Evolutionary conservation across 202 grass and related monocot genomes (phyloP).

Genomic region (Brachypodium distachyon): DNA sequence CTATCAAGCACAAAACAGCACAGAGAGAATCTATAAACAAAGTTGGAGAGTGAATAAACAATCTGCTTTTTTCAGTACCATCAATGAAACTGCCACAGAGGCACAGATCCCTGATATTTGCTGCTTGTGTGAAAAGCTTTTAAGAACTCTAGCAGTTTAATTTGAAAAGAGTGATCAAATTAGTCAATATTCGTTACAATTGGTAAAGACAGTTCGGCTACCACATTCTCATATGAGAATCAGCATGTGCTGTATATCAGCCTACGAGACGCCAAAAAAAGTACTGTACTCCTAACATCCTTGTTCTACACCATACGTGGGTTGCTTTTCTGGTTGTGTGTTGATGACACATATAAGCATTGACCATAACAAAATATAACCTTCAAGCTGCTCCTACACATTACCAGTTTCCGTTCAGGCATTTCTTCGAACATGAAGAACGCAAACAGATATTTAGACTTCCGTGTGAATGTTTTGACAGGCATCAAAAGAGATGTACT

Average conservation of each 20-base stretch:
- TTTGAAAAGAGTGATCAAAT: background rate
- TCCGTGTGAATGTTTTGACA: background rate
- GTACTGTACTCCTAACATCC: no score
- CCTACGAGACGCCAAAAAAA: background rate
- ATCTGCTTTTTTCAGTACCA: background rate
- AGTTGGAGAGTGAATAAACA: background rate
- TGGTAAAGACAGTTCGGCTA: background rate
- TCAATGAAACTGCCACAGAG: background rate
- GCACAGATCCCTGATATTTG: background rate
- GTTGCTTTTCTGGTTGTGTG: background rate
- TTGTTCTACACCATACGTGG: background rate
- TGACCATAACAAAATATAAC: background rate
- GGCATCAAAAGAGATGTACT: background rate
- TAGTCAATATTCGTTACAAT: background rate
- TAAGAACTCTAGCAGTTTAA: background rate
- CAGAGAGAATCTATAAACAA: background rate
- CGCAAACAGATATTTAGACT: background rate
- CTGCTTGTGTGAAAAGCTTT: background rate
- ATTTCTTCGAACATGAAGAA: constrained; percentile 24
- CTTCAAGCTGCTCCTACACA: background rate
- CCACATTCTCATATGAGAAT: background rate
- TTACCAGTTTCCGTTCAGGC: background rate
- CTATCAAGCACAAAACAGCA: background rate
- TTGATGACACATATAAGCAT: background rate
- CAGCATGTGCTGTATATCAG: background rate